A percentile compares a stretch with the other conserved stretches of the same genome.
These are phyloP conservation scores for Sporodiniella umbellata DNA, from an alignment of 371 early-diverging fungal species.

Conservation along the genomic window DNA sequence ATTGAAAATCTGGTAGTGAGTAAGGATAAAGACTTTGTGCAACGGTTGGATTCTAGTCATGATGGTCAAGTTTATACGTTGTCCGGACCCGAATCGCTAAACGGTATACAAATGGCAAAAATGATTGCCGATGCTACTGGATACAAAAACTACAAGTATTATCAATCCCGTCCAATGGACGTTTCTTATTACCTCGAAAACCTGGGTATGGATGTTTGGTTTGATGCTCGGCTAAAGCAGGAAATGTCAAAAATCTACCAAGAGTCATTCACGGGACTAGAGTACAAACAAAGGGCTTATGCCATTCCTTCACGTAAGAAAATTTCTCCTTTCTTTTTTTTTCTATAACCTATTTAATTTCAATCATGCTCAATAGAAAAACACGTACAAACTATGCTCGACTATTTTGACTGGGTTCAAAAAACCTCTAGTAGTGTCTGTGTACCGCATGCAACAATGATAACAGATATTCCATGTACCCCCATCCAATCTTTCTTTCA, in stretches of 20 bases:
- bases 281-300: constrained; percentile 17
- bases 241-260: constrained; percentile 27
- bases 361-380: constrained; percentile 6
- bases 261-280: constrained; percentile 12
- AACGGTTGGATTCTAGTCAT: constrained; percentile 13
- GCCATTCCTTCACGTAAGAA: constrained; percentile 20
- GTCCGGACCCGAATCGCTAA: constrained; percentile 22
- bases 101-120: constrained; percentile 20
- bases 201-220: constrained; percentile 26
- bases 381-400: constrained; percentile 28
- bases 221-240: constrained; percentile 29
- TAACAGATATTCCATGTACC: constrained; percentile 15
- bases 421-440: constrained; percentile 19
- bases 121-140: constrained; percentile 17
- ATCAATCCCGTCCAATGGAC: constrained; percentile 24
- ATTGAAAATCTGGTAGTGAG: constrained; percentile 18
- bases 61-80: constrained; percentile 25
- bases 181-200: constrained; percentile 21
- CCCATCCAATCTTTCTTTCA: constrained; percentile 20
- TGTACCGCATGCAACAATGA: constrained; percentile 25
- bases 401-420: constrained; percentile 33
- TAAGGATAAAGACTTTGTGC: not conserved
- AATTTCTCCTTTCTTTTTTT: not conserved
- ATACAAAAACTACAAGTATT: constrained; percentile 16
- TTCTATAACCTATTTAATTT: not conserved